Evolutionary conservation across 2,329 filamentous ascomycete species (phyloP).

Genomic region (Monilinia laxa): DNA sequence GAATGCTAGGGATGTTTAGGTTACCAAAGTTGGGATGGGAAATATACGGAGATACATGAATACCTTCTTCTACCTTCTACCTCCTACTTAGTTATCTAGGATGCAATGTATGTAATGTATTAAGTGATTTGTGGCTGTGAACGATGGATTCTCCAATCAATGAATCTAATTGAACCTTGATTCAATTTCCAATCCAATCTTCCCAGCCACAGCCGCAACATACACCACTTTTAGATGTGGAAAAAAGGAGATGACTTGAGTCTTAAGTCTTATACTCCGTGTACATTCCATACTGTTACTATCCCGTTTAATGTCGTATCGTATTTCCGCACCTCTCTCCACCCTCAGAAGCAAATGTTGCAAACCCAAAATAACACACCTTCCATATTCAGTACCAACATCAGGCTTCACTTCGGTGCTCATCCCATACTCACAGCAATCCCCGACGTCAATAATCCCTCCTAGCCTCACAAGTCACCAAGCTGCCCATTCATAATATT

Average conservation of each 20-base stretch:
- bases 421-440: neutral
- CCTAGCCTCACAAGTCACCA: conserved; percentile 5
- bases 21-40: no score
- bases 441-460: conserved; percentile 9
- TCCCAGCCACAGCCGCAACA: conserved; percentile 3
- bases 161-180: neutral
- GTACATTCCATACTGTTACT: neutral
- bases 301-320: conserved; percentile 10
- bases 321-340: neutral
- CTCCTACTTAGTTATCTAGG: no score
- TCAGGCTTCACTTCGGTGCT: neutral
- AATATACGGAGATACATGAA: no score
- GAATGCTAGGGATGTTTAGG: neutral
- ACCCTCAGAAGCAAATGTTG: neutral
- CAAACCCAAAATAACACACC: conserved; percentile 17
- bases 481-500: neutral
- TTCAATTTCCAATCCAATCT: neutral
- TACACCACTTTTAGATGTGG: neutral
- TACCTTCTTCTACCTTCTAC: no score
- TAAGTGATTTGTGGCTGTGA: conserved; percentile 9
- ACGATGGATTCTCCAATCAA: neutral
- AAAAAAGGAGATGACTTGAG: neutral
- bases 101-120: no score
- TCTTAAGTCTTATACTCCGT: neutral
- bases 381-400: conserved; percentile 5